Evolutionary conservation across 2,329 filamentous ascomycete species (phyloP).

Genomic region (Colletotrichum tanaceti): DNA sequence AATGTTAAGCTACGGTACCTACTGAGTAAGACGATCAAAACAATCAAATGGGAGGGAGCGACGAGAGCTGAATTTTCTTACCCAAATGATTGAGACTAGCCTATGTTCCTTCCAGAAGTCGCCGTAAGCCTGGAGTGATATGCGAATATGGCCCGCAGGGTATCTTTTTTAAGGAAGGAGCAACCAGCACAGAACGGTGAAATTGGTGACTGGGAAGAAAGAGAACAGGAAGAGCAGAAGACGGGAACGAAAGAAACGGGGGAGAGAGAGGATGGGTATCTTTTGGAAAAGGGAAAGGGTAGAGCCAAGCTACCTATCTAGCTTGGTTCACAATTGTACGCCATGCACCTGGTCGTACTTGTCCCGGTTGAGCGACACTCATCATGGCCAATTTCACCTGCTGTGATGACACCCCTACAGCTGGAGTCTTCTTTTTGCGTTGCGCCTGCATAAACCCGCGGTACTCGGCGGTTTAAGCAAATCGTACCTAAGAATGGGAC

Average conservation of each 20-base stretch:
- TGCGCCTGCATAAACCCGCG: conserved; percentile 22
- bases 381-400: conserved; percentile 14
- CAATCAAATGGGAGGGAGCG: background rate
- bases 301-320: background rate
- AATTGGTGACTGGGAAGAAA: background rate
- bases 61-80: background rate
- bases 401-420: background rate
- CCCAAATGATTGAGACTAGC: background rate
- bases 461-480: conserved; percentile 9
- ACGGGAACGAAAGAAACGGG: background rate
- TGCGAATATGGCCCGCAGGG: background rate
- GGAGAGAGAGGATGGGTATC: conserved; percentile 2
- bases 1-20: background rate
- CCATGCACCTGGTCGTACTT: conserved; percentile 4
- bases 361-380: conserved; percentile 4
- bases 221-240: background rate
- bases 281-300: conserved; percentile 9
- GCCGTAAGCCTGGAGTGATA: background rate
- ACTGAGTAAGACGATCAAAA: background rate
- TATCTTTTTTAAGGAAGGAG: background rate
- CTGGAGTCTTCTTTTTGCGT: conserved; percentile 10
- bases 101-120: background rate
- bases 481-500: conserved; percentile 8
- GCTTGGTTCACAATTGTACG: background rate
- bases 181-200: background rate